Evolutionary conservation across 495 filamentous ascomycete genomes (phyloP).

Genomic region (Penicillium paxilli): DNA sequence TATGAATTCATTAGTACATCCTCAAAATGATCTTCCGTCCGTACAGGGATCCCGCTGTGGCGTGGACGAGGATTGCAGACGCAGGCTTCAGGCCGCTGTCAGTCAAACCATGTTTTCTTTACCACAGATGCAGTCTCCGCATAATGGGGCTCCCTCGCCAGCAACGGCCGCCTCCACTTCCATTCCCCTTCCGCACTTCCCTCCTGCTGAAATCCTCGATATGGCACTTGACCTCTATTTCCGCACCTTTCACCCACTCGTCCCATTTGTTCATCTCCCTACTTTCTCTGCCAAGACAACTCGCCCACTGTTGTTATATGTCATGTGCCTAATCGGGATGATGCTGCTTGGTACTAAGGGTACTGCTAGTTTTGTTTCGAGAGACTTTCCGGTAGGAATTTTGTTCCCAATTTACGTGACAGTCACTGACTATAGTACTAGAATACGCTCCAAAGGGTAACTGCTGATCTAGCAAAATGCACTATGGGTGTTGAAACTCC

Average conservation of each 20-base stretch:
- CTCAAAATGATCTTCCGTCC: conserved; percentile 19
- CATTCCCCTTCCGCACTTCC: conserved; percentile 37
- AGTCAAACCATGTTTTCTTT: conserved; percentile 20
- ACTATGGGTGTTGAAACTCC: conserved; percentile 36
- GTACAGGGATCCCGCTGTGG: conserved; percentile 45
- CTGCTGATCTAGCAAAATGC: conserved; percentile 39
- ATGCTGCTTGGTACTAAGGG: conserved; percentile 51
- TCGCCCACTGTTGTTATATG: conserved; percentile 40
- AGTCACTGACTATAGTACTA: conserved; percentile 18
- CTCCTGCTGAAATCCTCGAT: conserved; percentile 54
- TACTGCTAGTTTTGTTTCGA: conserved; percentile 46
- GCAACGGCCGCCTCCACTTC: conserved; percentile 20
- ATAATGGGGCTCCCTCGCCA: conserved; percentile 26
- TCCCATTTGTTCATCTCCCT: conserved; percentile 53
- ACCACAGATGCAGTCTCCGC: conserved; percentile 25
- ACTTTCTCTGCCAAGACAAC: conserved; percentile 51
- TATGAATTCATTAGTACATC: conserved; percentile 17
- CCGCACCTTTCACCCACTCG: conserved; percentile 48
- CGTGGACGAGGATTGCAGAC: conserved; percentile 49
- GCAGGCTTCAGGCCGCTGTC: conserved; percentile 42
- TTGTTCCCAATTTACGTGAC: background rate
- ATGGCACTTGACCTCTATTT: conserved; percentile 57
- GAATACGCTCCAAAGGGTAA: conserved; percentile 43
- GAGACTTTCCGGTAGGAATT: conserved; percentile 43
- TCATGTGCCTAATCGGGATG: conserved; percentile 56